Conservation (phyloP, 768 basidiomycete genomes). For the Phylloporus sp. region DNA sequence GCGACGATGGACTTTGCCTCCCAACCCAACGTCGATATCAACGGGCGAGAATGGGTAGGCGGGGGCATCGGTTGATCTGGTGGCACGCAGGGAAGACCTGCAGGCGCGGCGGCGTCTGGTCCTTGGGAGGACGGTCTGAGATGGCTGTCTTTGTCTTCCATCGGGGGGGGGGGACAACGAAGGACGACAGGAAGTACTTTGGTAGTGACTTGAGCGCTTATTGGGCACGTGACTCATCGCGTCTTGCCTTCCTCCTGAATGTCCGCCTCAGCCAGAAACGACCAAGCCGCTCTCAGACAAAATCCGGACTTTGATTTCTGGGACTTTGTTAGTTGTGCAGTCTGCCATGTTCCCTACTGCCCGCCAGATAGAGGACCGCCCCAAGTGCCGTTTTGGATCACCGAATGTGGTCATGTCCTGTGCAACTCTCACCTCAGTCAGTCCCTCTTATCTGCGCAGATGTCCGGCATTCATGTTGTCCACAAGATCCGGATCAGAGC, state of each 20-base stretch:
- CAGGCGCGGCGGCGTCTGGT: not conserved
- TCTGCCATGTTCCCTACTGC: slow-evolving; percentile 66
- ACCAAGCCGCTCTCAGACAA: not conserved
- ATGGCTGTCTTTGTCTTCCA: not conserved
- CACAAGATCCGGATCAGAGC: slow-evolving; percentile 64
- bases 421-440: slow-evolving; percentile 85
- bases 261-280: slow-evolving; percentile 11
- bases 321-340: slow-evolving; percentile 72
- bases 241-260: slow-evolving; percentile 15
- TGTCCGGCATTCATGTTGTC: not conserved
- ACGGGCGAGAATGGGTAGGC: slow-evolving; percentile 3
- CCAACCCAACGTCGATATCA: slow-evolving; percentile 50
- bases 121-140: slow-evolving; percentile 7
- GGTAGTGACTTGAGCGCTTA: not conserved
- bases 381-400: slow-evolving; percentile 79
- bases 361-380: slow-evolving; percentile 47
- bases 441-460: slow-evolving; percentile 5
- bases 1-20: slow-evolving; percentile 39
- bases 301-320: slow-evolving; percentile 58
- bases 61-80: not conserved
- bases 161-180: not conserved
- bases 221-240: slow-evolving; percentile 16
- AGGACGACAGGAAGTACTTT: not conserved
- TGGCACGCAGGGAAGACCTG: not conserved
- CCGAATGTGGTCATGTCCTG: slow-evolving; percentile 82